Conservation (phyloP, 2,329 filamentous ascomycete species). For the Dactylellina haptotyla region DNA sequence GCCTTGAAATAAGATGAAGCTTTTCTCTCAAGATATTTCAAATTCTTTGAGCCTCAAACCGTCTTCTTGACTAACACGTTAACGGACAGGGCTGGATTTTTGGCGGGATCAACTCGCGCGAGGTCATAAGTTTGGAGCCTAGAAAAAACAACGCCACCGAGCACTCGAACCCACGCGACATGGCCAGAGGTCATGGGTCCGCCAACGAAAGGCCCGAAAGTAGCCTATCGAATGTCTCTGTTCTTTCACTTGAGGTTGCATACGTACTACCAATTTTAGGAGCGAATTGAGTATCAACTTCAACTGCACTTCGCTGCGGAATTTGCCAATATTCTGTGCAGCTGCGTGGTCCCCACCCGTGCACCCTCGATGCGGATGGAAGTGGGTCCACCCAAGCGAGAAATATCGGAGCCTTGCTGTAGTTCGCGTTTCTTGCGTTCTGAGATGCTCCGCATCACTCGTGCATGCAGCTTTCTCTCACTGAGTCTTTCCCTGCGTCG, state of each 20-base stretch:
- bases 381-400: conserved; percentile 10
- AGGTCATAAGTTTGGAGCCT: conserved; percentile 24
- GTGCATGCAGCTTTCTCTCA: background rate
- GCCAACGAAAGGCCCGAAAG: background rate
- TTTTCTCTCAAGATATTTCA: background rate
- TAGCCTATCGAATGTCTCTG: conserved; percentile 1
- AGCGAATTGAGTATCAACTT: background rate
- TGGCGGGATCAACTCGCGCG: conserved; percentile 34
- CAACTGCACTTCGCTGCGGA: background rate
- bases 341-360: background rate
- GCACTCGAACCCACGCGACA: background rate
- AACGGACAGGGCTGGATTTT: no score
- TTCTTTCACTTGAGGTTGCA: no score
- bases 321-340: conserved; percentile 6
- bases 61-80: no score
- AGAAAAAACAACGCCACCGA: conserved; percentile 35
- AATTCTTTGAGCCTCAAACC: conserved; percentile 32
- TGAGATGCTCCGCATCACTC: background rate
- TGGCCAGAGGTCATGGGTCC: conserved; percentile 7
- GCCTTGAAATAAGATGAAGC: background rate
- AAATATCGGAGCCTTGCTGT: conserved; percentile 14
- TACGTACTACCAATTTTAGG: no score
- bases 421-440: conserved; percentile 29
- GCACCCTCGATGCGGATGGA: background rate
- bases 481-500: no score